These are phyloP conservation scores for Candida montana DNA, from an alignment of 805 yeast species.

Conservation along the genomic window DNA sequence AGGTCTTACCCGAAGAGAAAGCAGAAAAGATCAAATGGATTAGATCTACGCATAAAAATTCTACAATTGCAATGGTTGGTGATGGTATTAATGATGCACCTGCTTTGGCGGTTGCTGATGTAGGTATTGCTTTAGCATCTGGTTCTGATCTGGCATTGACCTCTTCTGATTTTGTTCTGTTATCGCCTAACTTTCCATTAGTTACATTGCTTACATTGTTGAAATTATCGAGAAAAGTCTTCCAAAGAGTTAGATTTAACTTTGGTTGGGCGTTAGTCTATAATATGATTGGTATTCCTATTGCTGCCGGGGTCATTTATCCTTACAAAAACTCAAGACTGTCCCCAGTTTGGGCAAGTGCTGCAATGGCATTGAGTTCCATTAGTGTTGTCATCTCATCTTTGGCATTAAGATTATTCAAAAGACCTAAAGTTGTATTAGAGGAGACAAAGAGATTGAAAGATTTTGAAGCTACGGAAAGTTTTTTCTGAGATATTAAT, in stretches of 20 bases:
- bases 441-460: constrained; percentile 9
- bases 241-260: constrained; percentile 49
- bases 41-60: constrained; percentile 35
- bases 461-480: constrained; percentile 12
- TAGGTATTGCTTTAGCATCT: constrained; percentile 71
- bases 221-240: constrained; percentile 44
- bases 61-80: constrained; percentile 64
- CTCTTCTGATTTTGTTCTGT: constrained; percentile 66
- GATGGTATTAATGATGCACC: constrained; percentile 86
- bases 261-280: constrained; percentile 57
- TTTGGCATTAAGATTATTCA: constrained; percentile 43
- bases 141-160: constrained; percentile 75
- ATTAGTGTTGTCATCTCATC: constrained; percentile 55
- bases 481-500: not conserved
- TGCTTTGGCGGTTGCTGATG: constrained; percentile 67
- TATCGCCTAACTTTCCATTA: constrained; percentile 48
- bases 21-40: constrained; percentile 54
- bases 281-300: constrained; percentile 53
- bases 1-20: constrained; percentile 70
- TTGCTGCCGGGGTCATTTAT: constrained; percentile 63
- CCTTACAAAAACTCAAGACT: constrained; percentile 49
- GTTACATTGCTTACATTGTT: constrained; percentile 50
- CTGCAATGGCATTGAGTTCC: constrained; percentile 59
- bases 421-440: constrained; percentile 28
- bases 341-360: constrained; percentile 63